Conservation (phyloP, 148 eudicot species). For the Arbutus unedo region DNA sequence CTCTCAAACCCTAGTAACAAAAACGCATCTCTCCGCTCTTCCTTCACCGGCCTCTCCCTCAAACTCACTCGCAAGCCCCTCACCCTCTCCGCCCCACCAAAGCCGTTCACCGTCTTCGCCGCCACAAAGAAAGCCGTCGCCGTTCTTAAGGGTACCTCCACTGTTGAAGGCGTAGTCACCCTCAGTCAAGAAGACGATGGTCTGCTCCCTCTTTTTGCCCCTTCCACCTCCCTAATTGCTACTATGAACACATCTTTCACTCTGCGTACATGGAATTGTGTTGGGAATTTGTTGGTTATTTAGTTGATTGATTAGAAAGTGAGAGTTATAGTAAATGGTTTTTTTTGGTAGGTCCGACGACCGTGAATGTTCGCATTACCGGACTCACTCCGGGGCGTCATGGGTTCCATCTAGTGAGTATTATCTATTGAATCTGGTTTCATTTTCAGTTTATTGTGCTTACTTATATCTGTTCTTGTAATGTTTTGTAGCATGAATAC, state of each 20-base stretch:
- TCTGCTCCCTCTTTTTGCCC: constrained; percentile 10
- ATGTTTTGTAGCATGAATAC: constrained; percentile 60
- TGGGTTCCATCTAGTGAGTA: too few relatives aligned
- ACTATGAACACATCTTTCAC: too few relatives aligned
- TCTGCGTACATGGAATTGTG: background rate
- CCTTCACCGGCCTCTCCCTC: constrained; percentile 52
- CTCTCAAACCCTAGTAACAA: constrained; percentile 16
- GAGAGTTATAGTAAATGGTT: background rate
- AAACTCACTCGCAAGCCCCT: constrained; percentile 29
- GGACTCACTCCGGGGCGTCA: too few relatives aligned
- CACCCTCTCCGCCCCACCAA: constrained; percentile 33
- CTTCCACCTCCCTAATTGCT: background rate
- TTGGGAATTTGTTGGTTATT: background rate
- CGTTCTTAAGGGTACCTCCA: constrained; percentile 72
- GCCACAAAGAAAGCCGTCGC: constrained; percentile 57
- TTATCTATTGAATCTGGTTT: background rate
- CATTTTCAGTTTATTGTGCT: background rate
- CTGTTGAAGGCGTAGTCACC: constrained; percentile 82
- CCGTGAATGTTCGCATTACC: constrained; percentile 52
- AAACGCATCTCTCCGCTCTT: constrained; percentile 33
- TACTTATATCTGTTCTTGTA: constrained; percentile 4
- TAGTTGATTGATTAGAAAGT: background rate
- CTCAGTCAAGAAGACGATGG: constrained; percentile 71
- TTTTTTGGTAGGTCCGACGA: constrained; percentile 61
- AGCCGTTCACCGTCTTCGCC: constrained; percentile 50